These are phyloP conservation scores for Yamadazyma conglobata DNA, from an alignment of 1,139 yeast genomes.

Conservation along the genomic window DNA sequence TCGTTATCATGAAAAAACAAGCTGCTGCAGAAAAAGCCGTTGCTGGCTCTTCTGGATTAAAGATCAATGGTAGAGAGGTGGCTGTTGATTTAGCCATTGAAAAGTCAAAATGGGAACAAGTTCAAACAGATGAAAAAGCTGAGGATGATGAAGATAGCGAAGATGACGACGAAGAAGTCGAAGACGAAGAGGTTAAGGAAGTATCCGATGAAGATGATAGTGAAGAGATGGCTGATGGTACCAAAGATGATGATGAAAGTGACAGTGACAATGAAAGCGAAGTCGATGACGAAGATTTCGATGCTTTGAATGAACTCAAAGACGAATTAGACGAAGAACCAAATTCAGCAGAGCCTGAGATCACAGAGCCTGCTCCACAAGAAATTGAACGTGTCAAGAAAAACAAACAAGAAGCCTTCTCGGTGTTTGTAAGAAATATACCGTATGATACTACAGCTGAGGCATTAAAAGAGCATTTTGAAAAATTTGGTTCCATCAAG, in stretches of 20 bases:
- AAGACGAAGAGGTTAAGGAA: conserved; percentile 22
- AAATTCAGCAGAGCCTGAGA: conserved; percentile 19
- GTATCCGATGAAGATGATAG: conserved; percentile 24
- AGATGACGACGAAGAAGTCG: conserved; percentile 24
- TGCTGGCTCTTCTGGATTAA: conserved; percentile 65
- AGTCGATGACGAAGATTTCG: conserved; percentile 24
- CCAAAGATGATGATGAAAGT: conserved; percentile 31
- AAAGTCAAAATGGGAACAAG: conserved; percentile 72
- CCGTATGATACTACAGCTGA: conserved; percentile 94
- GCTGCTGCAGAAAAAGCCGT: conserved; percentile 80
- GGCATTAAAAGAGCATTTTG: conserved; percentile 70
- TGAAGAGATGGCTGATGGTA: conserved; percentile 30
- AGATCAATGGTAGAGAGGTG: conserved; percentile 87
- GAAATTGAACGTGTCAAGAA: conserved; percentile 29
- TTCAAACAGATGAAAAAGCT: conserved; percentile 38
- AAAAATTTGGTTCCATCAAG: conserved; percentile 79
- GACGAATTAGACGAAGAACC: conserved; percentile 24
- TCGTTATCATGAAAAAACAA: conserved; percentile 83
- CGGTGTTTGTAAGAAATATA: conserved; percentile 83
- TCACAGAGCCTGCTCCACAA: conserved; percentile 29
- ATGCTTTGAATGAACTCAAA: conserved; percentile 31
- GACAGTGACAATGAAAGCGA: conserved; percentile 30
- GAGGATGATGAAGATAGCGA: conserved; percentile 33
- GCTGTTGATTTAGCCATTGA: conserved; percentile 94
- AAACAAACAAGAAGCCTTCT: conserved; percentile 65